Evolutionary conservation across 2,329 filamentous ascomycete genomes (phyloP), one percentile per base, ranked within the genome.

Genomic region (Monilinia aucupariae): DNA sequence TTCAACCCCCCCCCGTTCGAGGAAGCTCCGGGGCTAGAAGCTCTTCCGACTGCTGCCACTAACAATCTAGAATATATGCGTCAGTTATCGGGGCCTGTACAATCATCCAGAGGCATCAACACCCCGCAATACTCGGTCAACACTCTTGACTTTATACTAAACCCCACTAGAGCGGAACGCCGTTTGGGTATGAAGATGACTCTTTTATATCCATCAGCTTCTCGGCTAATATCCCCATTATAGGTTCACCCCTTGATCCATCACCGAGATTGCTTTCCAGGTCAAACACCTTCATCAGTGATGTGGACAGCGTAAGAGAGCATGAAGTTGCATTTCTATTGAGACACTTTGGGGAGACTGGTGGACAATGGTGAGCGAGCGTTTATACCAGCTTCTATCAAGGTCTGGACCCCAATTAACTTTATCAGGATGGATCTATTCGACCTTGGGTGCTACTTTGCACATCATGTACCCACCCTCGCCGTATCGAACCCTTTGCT

Each of bases 241-340:
- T 63, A 58, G 61, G 76, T 41, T 78, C 80, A 0, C 77, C 79
- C 22, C 74, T 75, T 53, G 78, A 81, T 64, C 77, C 78, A 30
- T 71, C 66, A 53, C 71, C 79, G 10, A 74, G 75, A 32, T 62
- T 59, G 41, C 60, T 64, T 22, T 50, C 66, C 34, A 55, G 52
- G 22, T 20, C 51, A 15, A 59, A 55, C 27, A 25, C 55, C 30
- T 34, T 56, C 15, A 43, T 32, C 12, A 61, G 56, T 68, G 70
- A 64, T 49, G 68, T 64, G 17, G 52, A 63, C 13, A 64, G 68
- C 27, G 77, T 80, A 37, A 73, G 69, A 39, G 81, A 85, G 59
- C 80, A 83, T 66, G 83, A 86, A 68, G 78, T 82, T 63, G 80
- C 82, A n/a, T 86, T 82, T 68, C 76, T 86, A 1, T 74, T 86